Base-by-base conservation (phyloP, 1,284 basidiomycete species). In the Tilletia horrida region DNA sequence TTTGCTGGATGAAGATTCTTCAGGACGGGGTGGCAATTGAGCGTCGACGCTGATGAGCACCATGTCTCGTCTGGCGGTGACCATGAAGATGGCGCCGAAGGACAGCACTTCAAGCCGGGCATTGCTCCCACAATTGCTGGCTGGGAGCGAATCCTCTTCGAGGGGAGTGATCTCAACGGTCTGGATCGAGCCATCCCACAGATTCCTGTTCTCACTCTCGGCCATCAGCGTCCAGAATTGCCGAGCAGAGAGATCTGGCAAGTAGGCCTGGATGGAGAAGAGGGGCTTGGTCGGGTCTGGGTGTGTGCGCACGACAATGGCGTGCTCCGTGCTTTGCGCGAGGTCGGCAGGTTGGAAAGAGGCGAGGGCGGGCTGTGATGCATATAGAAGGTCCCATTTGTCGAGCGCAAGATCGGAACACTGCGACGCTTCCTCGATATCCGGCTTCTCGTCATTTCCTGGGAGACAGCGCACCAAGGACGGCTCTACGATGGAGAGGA, bases 181-280 rank as follows among this genome's bases (percentile, higher is more conserved):
- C 40, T 77, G 72, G 25, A 72, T 67, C 6, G 71, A 76, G 44
- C 35, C 68, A 55, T 78, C 76, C 76, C 76, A 78, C 6, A 77
- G 71, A 29, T 71, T 67, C 9, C 76, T 65, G 48, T 78, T 78
- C 47, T 68, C 72, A 1, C 69, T 71, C 50, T 72, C 72, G 18
- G 75, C 75, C 76, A 78, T 78, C n/a, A 78, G 67, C 14, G 71
- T 71, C 76, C 76, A 78, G 65, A 78, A 78, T 55, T 76, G 74
- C 25, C 73, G 66, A 0, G 71, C 75, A 6, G 69, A 69, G 40
- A 78, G 67, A 16, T 71, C 70, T 13, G 75, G 73, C 0, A 78
- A 43, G n/a, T 69, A 66, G 21, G 71, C 71, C 65, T 71, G 73
- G 9, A 78, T 74, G 66, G 72, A 73, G 66, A 75, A 78, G 18